A percentile compares a stretch with the other conserved stretches of the same genome.
These are phyloP conservation scores for Haplosporangium sp. DNA, from an alignment of 371 early-diverging fungal genomes.

Conservation along the genomic window DNA sequence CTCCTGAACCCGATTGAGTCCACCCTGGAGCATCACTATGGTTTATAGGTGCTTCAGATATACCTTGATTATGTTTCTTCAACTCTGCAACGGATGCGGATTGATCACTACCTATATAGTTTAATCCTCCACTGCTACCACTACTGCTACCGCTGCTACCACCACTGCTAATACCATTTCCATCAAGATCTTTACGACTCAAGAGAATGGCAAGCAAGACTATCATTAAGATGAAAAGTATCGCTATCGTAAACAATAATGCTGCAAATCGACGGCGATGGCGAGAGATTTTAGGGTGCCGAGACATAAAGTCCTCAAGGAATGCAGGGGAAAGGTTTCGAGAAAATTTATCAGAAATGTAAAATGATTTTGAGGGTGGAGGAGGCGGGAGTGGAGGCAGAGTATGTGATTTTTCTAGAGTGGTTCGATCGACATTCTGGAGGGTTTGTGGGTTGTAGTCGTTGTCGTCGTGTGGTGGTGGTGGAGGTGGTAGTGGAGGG, in stretches of 20 bases:
- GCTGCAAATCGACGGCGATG: conserved; percentile 48
- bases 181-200: conserved; percentile 10
- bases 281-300: conserved; percentile 34
- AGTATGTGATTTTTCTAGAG: conserved; percentile 1
- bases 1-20: conserved; percentile 49
- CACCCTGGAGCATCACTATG: conserved; percentile 37
- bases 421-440: neutral
- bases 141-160: conserved; percentile 2
- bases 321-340: conserved; percentile 15
- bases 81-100: conserved; percentile 23
- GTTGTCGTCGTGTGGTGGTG: conserved; percentile 16
- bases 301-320: conserved; percentile 28
- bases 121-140: conserved; percentile 10
- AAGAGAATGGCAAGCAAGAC: conserved; percentile 27
- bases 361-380: conserved; percentile 26
- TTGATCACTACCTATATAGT: neutral
- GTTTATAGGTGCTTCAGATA: conserved; percentile 33
- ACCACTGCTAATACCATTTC: neutral
- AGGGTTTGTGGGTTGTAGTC: neutral
- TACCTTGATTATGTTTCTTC: conserved; percentile 31
- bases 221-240: conserved; percentile 18
- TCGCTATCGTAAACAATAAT: conserved; percentile 11
- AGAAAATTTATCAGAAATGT: conserved; percentile 13
- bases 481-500: conserved; percentile 13
- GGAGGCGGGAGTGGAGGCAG: conserved; percentile 30